Base-by-base conservation (phyloP, 148 eudicot genomes). In the Amaranthus palmeri region DNA sequence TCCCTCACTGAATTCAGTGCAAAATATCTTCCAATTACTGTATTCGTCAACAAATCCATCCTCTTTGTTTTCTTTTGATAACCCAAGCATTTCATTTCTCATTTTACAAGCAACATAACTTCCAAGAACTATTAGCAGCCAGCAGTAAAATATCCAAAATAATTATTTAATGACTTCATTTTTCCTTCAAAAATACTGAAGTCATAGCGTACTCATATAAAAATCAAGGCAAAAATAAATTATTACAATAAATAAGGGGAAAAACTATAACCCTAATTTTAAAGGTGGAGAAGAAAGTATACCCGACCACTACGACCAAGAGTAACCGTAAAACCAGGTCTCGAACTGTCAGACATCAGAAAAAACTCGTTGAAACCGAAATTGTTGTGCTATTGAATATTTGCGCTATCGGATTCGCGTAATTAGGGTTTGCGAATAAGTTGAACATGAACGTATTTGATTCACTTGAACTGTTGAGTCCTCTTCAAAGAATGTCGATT, bases 231-330 rank as follows among this genome's bases (percentile, higher is more conserved):
- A 10, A 36, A 52, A 9, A 3, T 8, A 2, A 13, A 44, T 12
- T 11, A 47, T 60, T 25, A 25, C 36, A 25, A 25, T 0, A 25
- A 25, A 25, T 50, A 17, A 41, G 8, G 44, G 42, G 14, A 48
- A 45, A 36, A 4, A 55, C 4, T 11, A 36, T 76, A 63, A 45
- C 72, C 46, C 69, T 50, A 64, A 10, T 25, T 2, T 13, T 8
- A 13, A 7, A 45, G 65, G 36, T 25, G 36, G 36, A 57, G 67
- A 40, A 51, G 55, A 46, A 71, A 53, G 67, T 36, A 18, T 77
- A 86, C 97, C 95, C 87, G 95, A 79, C 92, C 89, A 67, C 68
- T 71, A 40, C 83, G 84, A 5, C 90, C 92, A 47, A 92, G 75
- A 70, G 97, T 89, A 67, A 87, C 83, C 42, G 88, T 86, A 25